Evolutionary conservation across 176 grass and related monocot species (phyloP), one percentile per base, ranked within the genome.

Genomic region (Oryza coarctata): DNA sequence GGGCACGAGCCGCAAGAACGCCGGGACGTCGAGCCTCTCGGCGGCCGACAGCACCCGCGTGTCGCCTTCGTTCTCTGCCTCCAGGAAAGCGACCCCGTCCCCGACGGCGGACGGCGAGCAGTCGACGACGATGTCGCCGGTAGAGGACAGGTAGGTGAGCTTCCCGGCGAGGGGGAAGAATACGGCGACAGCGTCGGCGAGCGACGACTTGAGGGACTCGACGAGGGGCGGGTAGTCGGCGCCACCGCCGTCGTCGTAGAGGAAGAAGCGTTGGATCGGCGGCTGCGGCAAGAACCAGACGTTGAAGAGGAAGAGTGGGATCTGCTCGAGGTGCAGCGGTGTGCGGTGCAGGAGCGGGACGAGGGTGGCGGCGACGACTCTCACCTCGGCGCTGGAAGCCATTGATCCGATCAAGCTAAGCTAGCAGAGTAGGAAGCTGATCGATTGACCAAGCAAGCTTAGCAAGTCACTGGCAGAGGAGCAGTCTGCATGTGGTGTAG

Each of bases 1-100:
- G 15, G 85, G 81, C 30, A 91, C 68, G 62, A 91, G 70, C 38
- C 60, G 33, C 32, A 47, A 60, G 36, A 83, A 90, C 27, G 88
- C 79, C 36, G 55, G 58, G 10, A 70, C 45, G 63, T 87, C 84
- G 34, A 79, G 76, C 74, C 31, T 73, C 32, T 75, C 34, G 34
- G 63, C 61, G 18, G 26, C 47, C 0, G 43, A 13, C 22, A 85
- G 69, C 1, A 3, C 43, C 18, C n/a, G 41, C 32, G 79, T 34
- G 75, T 85, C 75, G 15, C 71, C 70, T 10, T 80, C 11, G 26
- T 60, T 71, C 60, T 76, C 87, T 31, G 82, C 87, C 87, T 84
- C 87, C 8, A 60, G 49, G 29, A 89, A 71, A 38, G 34, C 23
- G 38, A 89, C 75, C 7, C 71, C 61, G 13, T 31, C 36, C 25